Evolutionary conservation across 31 red algal species (phyloP), one percentile per base, ranked within the genome.

Genomic region (Porphyra umbilicalis): DNA sequence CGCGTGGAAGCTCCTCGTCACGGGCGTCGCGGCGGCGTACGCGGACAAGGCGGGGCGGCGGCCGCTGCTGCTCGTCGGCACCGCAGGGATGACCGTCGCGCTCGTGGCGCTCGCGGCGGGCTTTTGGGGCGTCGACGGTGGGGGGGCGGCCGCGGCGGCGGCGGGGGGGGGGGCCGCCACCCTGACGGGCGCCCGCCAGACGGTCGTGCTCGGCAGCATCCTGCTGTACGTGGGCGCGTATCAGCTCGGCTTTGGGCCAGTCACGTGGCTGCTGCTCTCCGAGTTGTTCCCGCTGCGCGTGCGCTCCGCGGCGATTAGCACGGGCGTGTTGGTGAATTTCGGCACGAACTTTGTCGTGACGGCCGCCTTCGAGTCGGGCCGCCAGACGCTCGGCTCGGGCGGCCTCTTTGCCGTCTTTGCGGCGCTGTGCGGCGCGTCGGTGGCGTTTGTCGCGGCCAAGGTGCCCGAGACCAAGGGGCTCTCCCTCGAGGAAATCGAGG

Each of bases 221-320:
- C 75, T 87, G 10, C 32, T 32, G 9, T 87, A 87, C 29, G 85
- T 87, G 14, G 85, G 85, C 36, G 29, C 79, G 32, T 87, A 87
- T 57, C 85, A 87, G 80, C 71, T 87, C 35, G 85, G 85, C 46
- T 87, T 87, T 76, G 85, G 85, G 40, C 85, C 85, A 6, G 39
- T 80, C 38, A 57, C 85, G 39, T 87, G 85, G 85, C 46, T 87
- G 40, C 15, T 87, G 9, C 80, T 87, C n/a, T 76, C 71, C 10
- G 85, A 87, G 74, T 34, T 87, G 20, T 87, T 87, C 39, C 85
- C 85, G 0, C 44, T 87, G 34, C 75, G 80, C 30, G 35, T 87
- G 8, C 85, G 85, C 8, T 82, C 79, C 20, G 75, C 39, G 42
- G 75, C 85, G n/a, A 38, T 87, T n/a, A 74, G 71, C 16, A 14